phyloP scores from a whole-genome alignment of 371 early-diverging fungal species.

The Zychaea mexicana region DNA sequence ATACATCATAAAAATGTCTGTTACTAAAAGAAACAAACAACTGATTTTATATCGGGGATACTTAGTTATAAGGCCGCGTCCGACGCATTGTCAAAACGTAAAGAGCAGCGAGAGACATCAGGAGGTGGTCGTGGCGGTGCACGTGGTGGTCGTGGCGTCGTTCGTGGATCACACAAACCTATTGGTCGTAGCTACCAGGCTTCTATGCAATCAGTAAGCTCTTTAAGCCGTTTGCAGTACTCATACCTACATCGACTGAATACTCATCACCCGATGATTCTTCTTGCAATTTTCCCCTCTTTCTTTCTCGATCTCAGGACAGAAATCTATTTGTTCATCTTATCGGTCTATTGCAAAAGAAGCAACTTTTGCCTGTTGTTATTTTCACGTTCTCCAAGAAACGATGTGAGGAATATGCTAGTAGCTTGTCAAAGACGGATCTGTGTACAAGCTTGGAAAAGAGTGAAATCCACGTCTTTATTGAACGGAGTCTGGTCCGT shows the following conservation, averaged over 20 bases:
- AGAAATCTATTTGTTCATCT: conserved; percentile 82
- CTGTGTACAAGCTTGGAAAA: conserved; percentile 81
- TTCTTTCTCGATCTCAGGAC: no score
- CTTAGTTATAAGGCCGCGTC: conserved; percentile 70
- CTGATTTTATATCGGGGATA: neutral
- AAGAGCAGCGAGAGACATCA: conserved; percentile 45
- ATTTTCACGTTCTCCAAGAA: conserved; percentile 97
- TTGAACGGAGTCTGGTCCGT: conserved; percentile 77
- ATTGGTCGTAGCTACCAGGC: conserved; percentile 44
- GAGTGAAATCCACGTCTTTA: conserved; percentile 86
- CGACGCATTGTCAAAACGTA: conserved; percentile 59
- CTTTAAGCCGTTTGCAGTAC: no score
- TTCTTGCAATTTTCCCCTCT: no score
- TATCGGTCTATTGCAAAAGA: conserved; percentile 75
- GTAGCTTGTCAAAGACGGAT: conserved; percentile 75
- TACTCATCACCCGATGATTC: no score
- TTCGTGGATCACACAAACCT: conserved; percentile 49
- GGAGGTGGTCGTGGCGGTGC: conserved; percentile 44
- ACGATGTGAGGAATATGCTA: conserved; percentile 96
- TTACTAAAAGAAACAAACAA: neutral
- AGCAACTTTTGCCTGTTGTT: conserved; percentile 88
- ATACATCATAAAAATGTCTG: conserved; percentile 1
- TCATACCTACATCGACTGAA: no score
- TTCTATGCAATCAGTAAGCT: conserved; percentile 37
- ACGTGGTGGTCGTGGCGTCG: conserved; percentile 49